Evolutionary conservation across 192 early-diverging fungal genomes (phyloP).

Genomic region (Coemansia erecta): DNA sequence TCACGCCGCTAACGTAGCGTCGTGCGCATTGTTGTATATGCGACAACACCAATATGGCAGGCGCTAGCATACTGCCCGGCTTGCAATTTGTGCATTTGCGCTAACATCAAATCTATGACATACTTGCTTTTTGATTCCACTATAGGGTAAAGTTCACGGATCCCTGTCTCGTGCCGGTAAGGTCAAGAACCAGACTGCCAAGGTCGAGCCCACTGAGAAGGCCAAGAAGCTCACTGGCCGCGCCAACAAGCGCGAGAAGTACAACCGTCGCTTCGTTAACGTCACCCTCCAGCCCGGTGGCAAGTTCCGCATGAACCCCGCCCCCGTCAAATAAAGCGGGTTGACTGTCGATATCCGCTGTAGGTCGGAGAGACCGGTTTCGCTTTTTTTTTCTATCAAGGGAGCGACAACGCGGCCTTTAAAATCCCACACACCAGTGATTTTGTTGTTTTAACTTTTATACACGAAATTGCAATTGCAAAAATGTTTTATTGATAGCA

Average conservation of each 20-base stretch:
- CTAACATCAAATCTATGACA: neutral
- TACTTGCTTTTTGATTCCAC: neutral
- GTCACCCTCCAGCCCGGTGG: slow-evolving; percentile 76
- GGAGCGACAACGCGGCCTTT: neutral
- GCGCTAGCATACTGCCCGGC: too few species aligned
- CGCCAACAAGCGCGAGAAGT: slow-evolving; percentile 93
- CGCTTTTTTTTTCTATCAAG: slow-evolving; percentile 2
- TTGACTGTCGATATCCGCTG: neutral
- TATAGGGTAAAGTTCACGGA: slow-evolving; percentile 99
- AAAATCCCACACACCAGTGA: neutral
- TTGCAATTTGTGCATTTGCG: too few species aligned
- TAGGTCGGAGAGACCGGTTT: neutral
- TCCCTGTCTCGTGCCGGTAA: slow-evolving; percentile 99
- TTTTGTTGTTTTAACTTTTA: neutral
- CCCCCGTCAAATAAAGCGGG: slow-evolving; percentile 27
- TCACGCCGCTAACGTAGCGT: too few species aligned
- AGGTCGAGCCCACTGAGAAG: slow-evolving; percentile 97
- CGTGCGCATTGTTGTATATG: too few species aligned
- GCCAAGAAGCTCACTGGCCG: slow-evolving; percentile 89
- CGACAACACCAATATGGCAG: too few species aligned
- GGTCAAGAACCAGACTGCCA: slow-evolving; percentile 99
- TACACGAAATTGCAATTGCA: neutral
- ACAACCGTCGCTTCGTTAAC: slow-evolving; percentile 98
- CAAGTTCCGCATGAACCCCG: slow-evolving; percentile 74
- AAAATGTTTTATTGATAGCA: too few species aligned